Percentiles rank a stretch among this genome's conserved stretches.
phyloP scores from a whole-genome alignment of 805 yeast species.

The Candida ascalaphidarum region DNA sequence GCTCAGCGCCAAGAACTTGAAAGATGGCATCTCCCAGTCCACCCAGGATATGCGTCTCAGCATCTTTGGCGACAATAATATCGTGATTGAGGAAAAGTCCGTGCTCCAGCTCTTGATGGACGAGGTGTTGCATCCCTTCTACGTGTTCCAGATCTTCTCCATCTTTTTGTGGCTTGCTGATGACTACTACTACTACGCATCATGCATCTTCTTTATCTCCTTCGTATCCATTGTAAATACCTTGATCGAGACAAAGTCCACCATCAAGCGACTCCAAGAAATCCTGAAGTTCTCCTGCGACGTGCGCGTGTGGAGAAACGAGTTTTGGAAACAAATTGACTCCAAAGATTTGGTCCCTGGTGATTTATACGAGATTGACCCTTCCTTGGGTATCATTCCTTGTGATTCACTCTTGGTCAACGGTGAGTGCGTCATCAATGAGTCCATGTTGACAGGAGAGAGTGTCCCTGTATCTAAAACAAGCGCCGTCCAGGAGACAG shows the following conservation, averaged over 20 bases:
- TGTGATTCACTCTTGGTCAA: constrained; percentile 82
- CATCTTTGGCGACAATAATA: constrained; percentile 72
- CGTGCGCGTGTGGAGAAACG: constrained; percentile 85
- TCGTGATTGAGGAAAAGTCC: constrained; percentile 71
- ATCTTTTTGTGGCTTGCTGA: constrained; percentile 88
- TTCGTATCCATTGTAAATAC: constrained; percentile 72
- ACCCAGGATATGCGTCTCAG: constrained; percentile 56
- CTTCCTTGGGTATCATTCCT: constrained; percentile 65
- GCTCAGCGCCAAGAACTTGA: constrained; percentile 47
- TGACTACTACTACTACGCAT: constrained; percentile 87
- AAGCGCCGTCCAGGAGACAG: constrained; percentile 55
- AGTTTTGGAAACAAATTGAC: constrained; percentile 78
- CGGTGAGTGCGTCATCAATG: constrained; percentile 96
- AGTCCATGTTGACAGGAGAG: constrained; percentile 97
- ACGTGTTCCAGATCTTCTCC: constrained; percentile 89
- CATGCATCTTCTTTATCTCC: constrained; percentile 84
- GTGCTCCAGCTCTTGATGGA: constrained; percentile 59
- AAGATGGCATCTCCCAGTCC: constrained; percentile 66
- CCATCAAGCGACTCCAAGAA: constrained; percentile 62
- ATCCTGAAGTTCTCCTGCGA: constrained; percentile 71
- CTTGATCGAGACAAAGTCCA: constrained; percentile 73
- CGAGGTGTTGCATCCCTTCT: constrained; percentile 92
- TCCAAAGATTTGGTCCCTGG: constrained; percentile 90
- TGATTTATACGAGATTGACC: constrained; percentile 89
- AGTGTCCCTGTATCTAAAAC: constrained; percentile 90